phyloP scores from a whole-genome alignment of 257 asterid genomes.

The Perilla frutescens region DNA sequence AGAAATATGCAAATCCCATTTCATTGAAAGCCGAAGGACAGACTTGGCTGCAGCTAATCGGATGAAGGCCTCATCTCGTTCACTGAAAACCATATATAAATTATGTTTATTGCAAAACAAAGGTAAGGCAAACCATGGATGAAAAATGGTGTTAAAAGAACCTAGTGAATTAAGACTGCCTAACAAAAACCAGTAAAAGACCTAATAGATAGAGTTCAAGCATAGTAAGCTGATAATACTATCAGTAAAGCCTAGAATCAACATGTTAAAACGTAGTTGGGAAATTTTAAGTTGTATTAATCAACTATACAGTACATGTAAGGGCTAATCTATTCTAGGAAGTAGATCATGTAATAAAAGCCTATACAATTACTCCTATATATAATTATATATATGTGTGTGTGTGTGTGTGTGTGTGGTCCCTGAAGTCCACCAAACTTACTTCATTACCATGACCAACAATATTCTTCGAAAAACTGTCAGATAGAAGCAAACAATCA shows the following conservation, averaged over 20 bases:
- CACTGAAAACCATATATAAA: constrained; percentile 51
- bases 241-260: background rate
- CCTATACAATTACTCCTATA: too few relatives aligned
- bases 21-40: constrained; percentile 81
- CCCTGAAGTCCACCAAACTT: background rate
- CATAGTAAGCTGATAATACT: constrained; percentile 24
- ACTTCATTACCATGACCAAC: background rate
- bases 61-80: constrained; percentile 57
- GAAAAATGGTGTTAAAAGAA: constrained; percentile 23
- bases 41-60: constrained; percentile 91
- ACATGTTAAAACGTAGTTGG: too few relatives aligned
- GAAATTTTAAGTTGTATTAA: too few relatives aligned
- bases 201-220: constrained; percentile 16
- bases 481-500: background rate
- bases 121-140: background rate
- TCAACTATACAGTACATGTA: too few relatives aligned
- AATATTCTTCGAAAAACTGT: too few relatives aligned
- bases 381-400: too few relatives aligned
- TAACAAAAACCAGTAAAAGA: constrained; percentile 11
- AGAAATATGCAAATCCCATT: constrained; percentile 90
- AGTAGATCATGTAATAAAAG: too few relatives aligned
- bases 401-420: too few relatives aligned
- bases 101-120: constrained; percentile 17
- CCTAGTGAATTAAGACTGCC: constrained; percentile 1
- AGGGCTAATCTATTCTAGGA: too few relatives aligned